Conservation (phyloP, 116 monocot species). For the Posidonia oceanica region DNA sequence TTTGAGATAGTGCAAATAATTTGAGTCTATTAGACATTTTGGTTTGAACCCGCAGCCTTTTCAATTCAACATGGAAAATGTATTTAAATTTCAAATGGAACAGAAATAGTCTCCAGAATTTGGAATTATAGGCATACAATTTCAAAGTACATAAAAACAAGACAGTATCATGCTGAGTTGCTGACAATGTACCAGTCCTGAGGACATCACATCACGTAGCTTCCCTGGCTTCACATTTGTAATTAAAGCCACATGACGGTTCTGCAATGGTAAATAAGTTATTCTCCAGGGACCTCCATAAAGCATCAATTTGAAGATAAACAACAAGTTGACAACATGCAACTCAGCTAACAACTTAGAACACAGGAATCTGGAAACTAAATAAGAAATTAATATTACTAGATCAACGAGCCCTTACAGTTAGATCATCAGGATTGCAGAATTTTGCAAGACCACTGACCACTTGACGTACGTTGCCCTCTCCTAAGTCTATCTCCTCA, state of each 20-base stretch:
- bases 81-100: too few relatives aligned
- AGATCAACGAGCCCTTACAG: slow-evolving; percentile 31
- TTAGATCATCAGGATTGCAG: slow-evolving; percentile 65
- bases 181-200: slow-evolving; percentile 71
- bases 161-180: not conserved
- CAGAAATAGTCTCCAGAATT: too few relatives aligned
- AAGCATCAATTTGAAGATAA: not conserved
- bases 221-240: slow-evolving; percentile 99
- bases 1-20: too few relatives aligned
- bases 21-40: too few relatives aligned
- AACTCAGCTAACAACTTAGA: not conserved
- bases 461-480: slow-evolving; percentile 74
- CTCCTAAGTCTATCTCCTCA: slow-evolving; percentile 94
- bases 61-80: too few relatives aligned
- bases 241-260: slow-evolving; percentile 71
- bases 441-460: slow-evolving; percentile 97
- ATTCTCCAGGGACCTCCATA: not conserved
- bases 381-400: not conserved
- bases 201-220: slow-evolving; percentile 78
- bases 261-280: slow-evolving; percentile 26
- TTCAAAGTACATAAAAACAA: not conserved
- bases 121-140: too few relatives aligned
- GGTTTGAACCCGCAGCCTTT: too few relatives aligned
- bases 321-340: not conserved
- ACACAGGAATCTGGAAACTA: not conserved